A percentile compares a stretch with the other conserved stretches of the same genome.
Conservation (phyloP, 164 flowering plant genomes). For the Vitis cinerea region DNA sequence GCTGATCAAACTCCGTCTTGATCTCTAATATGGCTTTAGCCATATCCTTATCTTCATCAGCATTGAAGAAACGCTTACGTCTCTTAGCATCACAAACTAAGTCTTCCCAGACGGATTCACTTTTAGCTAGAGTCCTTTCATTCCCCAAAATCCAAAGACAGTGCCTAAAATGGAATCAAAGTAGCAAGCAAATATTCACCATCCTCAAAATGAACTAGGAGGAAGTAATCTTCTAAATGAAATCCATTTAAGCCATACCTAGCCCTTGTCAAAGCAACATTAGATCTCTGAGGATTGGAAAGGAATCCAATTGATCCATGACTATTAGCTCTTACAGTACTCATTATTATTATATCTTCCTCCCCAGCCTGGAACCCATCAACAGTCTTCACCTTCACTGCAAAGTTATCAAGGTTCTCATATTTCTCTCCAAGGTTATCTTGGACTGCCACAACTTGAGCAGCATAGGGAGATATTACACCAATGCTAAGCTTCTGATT, state of each 20-base stretch:
- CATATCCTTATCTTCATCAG: slow-evolving; percentile 45
- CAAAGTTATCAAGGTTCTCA: too few species aligned
- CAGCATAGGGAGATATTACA: slow-evolving; percentile 52
- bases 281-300: too few species aligned
- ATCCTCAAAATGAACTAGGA: neutral
- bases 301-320: too few species aligned
- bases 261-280: slow-evolving; percentile 21
- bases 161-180: slow-evolving; percentile 29
- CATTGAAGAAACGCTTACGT: slow-evolving; percentile 45
- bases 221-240: neutral
- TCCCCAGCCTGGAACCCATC: too few species aligned
- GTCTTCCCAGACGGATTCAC: slow-evolving; percentile 42
- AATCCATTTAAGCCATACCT: slow-evolving; percentile 33
- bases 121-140: slow-evolving; percentile 31
- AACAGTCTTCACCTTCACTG: too few species aligned
- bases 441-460: too few species aligned
- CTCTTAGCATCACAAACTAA: slow-evolving; percentile 44
- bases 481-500: slow-evolving; percentile 52
- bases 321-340: too few species aligned
- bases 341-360: too few species aligned
- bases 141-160: slow-evolving; percentile 65
- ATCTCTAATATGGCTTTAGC: slow-evolving; percentile 42
- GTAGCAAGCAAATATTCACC: neutral
- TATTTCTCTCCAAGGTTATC: too few species aligned
- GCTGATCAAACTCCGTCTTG: slow-evolving; percentile 60